Evolutionary conservation across 73 alveolate genomes (phyloP).

Genomic region (Symbiodinium natans): DNA sequence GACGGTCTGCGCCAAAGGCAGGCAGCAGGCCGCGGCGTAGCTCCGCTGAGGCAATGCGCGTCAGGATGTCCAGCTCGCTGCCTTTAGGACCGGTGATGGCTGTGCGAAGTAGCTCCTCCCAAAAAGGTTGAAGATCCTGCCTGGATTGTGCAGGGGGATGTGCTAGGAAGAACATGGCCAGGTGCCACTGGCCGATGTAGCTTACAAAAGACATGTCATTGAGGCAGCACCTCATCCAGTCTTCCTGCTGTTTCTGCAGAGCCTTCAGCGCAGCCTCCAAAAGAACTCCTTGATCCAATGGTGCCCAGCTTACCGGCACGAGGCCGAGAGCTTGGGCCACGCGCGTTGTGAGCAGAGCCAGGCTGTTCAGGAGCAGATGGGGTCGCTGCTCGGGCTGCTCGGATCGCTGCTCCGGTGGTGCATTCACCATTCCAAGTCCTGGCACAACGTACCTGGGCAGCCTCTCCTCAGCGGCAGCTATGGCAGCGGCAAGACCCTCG

Average conservation of each 20-base stretch:
- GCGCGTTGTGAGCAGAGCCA: slow-evolving; percentile 39
- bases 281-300: not conserved
- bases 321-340: not conserved
- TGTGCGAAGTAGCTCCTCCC: too few relatives aligned
- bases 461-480: slow-evolving; percentile 42
- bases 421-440: slow-evolving; percentile 40
- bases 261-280: not conserved
- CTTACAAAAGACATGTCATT: too few relatives aligned
- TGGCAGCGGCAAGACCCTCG: slow-evolving; percentile 46
- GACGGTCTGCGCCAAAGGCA: slow-evolving; percentile 49
- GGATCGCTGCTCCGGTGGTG: slow-evolving; percentile 75
- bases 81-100: too few relatives aligned
- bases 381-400: slow-evolving; percentile 48
- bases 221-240: too few relatives aligned
- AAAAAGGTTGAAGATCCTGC: slow-evolving; percentile 16
- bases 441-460: slow-evolving; percentile 27
- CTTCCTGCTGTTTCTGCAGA: too few relatives aligned
- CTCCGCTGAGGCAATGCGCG: slow-evolving; percentile 47
- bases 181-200: slow-evolving; percentile 18
- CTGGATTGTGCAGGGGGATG: slow-evolving; percentile 30
- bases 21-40: slow-evolving; percentile 6
- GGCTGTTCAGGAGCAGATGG: slow-evolving; percentile 24
- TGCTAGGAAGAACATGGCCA: slow-evolving; percentile 64
- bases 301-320: slow-evolving; percentile 2
- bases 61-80: slow-evolving; percentile 36